phyloP scores from a whole-genome alignment of 345 rosid species.

The Melaleuca alternifolia region DNA sequence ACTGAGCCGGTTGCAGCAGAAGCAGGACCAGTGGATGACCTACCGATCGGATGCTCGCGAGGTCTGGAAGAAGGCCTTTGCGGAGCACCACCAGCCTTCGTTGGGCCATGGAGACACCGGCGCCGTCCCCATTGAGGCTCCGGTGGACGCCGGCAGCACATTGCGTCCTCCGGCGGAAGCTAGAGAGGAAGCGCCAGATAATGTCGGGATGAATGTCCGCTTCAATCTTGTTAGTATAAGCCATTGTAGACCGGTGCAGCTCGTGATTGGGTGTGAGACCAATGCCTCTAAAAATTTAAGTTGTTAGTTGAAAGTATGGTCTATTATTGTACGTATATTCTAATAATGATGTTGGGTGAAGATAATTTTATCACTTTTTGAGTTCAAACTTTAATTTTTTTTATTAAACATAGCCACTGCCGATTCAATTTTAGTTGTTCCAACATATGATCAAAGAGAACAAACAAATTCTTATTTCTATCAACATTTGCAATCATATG shows the following conservation, averaged over 20 bases:
- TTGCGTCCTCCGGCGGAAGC: not conserved
- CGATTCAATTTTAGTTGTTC: no score
- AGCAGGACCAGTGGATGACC: not conserved
- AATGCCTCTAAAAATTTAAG: not conserved
- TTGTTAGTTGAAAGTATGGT: not conserved
- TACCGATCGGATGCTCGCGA: not conserved
- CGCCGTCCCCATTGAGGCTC: not conserved
- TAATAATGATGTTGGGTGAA: not conserved
- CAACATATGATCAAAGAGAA: no score
- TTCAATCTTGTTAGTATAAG: not conserved
- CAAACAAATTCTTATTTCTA: no score
- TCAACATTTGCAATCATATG: no score
- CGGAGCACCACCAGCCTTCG: not conserved
- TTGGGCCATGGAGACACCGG: not conserved
- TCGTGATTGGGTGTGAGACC: not conserved
- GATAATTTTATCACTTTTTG: not conserved
- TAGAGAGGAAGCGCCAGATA: not conserved
- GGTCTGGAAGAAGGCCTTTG: not conserved
- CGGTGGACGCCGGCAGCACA: not conserved
- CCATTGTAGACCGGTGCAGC: not conserved
- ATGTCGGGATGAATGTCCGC: not conserved
- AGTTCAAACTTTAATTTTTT: no score
- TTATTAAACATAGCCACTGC: no score
- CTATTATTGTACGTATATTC: not conserved
- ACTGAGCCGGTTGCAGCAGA: not conserved